A percentile compares a stretch with the other conserved stretches of the same genome.
Evolutionary conservation across 1,284 basidiomycete genomes (phyloP).

Genomic region (Flammula alnicola): DNA sequence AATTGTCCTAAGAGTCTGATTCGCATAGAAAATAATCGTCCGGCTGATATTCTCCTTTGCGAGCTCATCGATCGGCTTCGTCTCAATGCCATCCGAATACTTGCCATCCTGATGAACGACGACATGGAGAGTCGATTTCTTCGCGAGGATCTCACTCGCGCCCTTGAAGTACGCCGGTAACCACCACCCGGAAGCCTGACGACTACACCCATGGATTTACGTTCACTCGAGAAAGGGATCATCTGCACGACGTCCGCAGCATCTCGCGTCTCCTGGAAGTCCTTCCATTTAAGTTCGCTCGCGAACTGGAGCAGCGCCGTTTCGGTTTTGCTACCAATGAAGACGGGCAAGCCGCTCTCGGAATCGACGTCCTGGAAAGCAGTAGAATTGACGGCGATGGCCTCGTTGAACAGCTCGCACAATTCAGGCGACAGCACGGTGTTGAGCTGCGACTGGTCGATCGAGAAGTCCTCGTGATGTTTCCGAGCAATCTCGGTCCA

Average conservation of each 20-base stretch:
- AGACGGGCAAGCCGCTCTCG: constrained; percentile 66
- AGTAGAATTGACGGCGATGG: constrained; percentile 93
- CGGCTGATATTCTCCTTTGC: constrained; percentile 81
- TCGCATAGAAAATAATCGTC: constrained; percentile 97
- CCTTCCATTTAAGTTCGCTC: constrained; percentile 83
- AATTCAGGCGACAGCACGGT: constrained; percentile 66
- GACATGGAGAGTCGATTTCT: constrained; percentile 75
- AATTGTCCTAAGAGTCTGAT: constrained; percentile 93
- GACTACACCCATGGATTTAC: constrained; percentile 97
- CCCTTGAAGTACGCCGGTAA: constrained; percentile 92
- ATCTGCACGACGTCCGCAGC: constrained; percentile 79
- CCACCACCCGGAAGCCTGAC: constrained; percentile 61
- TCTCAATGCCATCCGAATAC: constrained; percentile 51
- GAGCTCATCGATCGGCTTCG: constrained; percentile 62
- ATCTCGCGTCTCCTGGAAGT: constrained; percentile 76
- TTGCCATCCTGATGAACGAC: constrained; percentile 56
- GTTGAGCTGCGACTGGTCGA: constrained; percentile 80
- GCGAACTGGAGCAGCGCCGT: constrained; percentile 91
- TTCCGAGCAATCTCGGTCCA: constrained; percentile 40
- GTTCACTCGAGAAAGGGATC: constrained; percentile 94
- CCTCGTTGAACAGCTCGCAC: constrained; percentile 78
- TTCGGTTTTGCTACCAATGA: constrained; percentile 97
- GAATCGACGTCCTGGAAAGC: constrained; percentile 88
- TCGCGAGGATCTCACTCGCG: constrained; percentile 90
- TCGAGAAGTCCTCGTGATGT: constrained; percentile 76